Base-by-base conservation (phyloP, 2,329 filamentous ascomycete species). In the Penicillium griseofulvum region DNA sequence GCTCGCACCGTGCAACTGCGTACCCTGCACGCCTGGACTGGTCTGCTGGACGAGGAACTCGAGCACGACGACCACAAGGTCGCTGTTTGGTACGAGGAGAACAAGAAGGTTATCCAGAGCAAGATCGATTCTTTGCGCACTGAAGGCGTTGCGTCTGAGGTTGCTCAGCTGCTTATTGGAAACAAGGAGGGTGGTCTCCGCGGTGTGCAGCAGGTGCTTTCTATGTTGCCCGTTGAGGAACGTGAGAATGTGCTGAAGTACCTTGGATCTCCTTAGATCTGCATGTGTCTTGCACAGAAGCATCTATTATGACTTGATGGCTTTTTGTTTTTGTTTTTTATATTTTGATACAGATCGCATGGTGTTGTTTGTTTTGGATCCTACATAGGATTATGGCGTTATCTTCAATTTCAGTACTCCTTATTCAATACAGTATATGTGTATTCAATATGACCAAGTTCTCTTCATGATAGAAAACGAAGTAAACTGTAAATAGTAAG, bases 41-140 rank as follows among this genome's bases (percentile, higher is more conserved):
- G 83, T 45, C 81, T 97, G 44, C 61, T 77, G 36, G 74, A 76
- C 55, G 77, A 85, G 41, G 83, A 90, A 64, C 96, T 96, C 74
- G 84, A 88, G 52, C 83, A 81, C 56, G 86, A 90, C 60, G 94
- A 99, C 73, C 85, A 85, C 65, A 87, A 86, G 63, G 94, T 97
- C 28, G 90, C 92, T 4, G 83, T 87, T 66, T 99, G 94, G 94
- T 97, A 97, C 72, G 94, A 99, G 81, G 87, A 93, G 78, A 94
- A 97, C 79, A 83, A 90, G 71, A 90, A 93, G 81, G 78, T 80
- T 38, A 86, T 99, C 48, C 83, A 88, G 60, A 84, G 88, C 60
- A 96, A 94, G 84, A 85, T 97, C 28, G 91, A 97, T 73, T 77
- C 81, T 12, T 81, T 97, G 68, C 94, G 91, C 83, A 82, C 83